Base-by-base conservation (phyloP, 2,329 filamentous ascomycete species). In the Aspergillus sp. region DNA sequence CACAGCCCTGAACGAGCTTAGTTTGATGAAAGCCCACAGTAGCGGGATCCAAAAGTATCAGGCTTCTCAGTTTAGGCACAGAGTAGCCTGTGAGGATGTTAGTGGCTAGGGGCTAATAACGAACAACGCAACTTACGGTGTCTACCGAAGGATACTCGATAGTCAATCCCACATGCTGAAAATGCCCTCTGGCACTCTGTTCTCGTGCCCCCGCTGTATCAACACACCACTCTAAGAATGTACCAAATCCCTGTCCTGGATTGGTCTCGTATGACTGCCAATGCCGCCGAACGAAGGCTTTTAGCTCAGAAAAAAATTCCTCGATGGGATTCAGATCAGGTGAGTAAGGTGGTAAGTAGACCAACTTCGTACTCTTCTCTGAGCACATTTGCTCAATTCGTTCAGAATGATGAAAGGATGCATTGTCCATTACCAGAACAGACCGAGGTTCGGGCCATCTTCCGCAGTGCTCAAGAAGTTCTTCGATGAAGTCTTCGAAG, bases 251-350 rank as follows among this genome's bases (percentile, higher is more conserved):
- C 44, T 61, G 53, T 1, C 51, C 40, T 10, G 57, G 57, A 29
- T 53, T 51, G 21, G 64, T 49, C 55, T 58, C 50, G 43, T 56
- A 60, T 4, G 2, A 32, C n/a, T 61, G 52, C 62, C 59, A 69
- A 49, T 67, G 56, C 48, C 58, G 59, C 53, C 67, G 65, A 29
- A 72, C 68, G 49, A 65, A 70, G 11, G 57, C 61, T 54, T 72
- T 73, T 5, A 72, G 54, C 53, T 69, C 65, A 25, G 63, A 53
- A 58, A 72, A 73, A 50, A 68, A 64, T 51, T 71, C 62, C 54
- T 71, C 61, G 55, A 71, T 70, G 25, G 65, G 68, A 58, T 72
- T 70, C 16, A 71, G 53, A 50, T 70, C 64, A 20, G 65, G 68
- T 31, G 64, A 72, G 54, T 72, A 73, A 20, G 61, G 69, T 14